Evolutionary conservation across 495 filamentous ascomycete genomes (phyloP).

Genomic region (Tirmania nivea): DNA sequence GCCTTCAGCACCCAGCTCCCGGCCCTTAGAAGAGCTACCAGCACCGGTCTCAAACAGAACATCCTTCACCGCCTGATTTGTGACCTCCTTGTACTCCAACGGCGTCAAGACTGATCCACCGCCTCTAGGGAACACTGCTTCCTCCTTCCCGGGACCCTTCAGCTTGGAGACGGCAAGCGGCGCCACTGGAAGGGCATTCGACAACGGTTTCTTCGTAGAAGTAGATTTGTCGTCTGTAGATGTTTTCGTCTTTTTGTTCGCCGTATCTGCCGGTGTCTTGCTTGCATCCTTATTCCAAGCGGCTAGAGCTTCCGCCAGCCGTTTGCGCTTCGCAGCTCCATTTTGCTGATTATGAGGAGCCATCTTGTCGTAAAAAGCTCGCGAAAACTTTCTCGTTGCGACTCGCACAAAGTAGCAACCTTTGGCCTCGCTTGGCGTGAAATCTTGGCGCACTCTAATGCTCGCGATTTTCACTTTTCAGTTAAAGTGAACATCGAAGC

Average conservation of each 20-base stretch:
- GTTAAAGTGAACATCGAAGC: neutral
- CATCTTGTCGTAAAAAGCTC: neutral
- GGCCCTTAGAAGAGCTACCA: slow-evolving; percentile 24
- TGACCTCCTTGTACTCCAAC: slow-evolving; percentile 87
- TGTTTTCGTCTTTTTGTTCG: neutral
- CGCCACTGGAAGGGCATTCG: neutral
- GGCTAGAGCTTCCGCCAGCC: neutral
- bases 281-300: neutral
- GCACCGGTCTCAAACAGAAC: slow-evolving; percentile 74
- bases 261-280: neutral
- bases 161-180: slow-evolving; percentile 16
- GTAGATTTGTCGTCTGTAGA: neutral
- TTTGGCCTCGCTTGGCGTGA: neutral
- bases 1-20: slow-evolving; percentile 23
- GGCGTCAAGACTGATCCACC: slow-evolving; percentile 80
- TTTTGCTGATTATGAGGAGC: neutral
- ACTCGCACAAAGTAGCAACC: neutral
- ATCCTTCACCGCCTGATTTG: slow-evolving; percentile 78
- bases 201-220: neutral
- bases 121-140: slow-evolving; percentile 75
- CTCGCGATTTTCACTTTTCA: neutral
- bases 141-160: slow-evolving; percentile 39
- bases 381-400: neutral
- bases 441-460: neutral
- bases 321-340: neutral